Evolutionary conservation across 805 yeast species (phyloP).

Genomic region (Kluyveromyces siamensis): DNA sequence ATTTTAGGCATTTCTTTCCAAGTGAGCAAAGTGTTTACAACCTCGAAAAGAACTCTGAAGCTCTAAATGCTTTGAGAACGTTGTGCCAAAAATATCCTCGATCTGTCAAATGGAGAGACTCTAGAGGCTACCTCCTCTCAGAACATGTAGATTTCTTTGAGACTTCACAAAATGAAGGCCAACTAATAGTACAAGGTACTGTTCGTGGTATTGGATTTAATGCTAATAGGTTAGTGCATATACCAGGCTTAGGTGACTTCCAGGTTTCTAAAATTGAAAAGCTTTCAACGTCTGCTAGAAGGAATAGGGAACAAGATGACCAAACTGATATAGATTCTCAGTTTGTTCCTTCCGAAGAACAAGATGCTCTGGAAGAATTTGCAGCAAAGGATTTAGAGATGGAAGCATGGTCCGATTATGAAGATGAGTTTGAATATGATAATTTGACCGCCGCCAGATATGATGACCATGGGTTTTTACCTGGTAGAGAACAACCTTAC

Average conservation of each 20-base stretch:
- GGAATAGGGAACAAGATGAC: slow-evolving; percentile 18
- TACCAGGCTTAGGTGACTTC: slow-evolving; percentile 88
- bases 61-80: slow-evolving; percentile 61
- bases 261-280: slow-evolving; percentile 62
- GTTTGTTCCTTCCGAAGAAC: slow-evolving; percentile 33
- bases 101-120: slow-evolving; percentile 83
- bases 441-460: slow-evolving; percentile 29
- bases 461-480: slow-evolving; percentile 33
- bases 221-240: slow-evolving; percentile 67
- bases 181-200: slow-evolving; percentile 64
- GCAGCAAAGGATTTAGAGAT: slow-evolving; percentile 46
- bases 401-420: slow-evolving; percentile 33
- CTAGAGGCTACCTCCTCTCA: slow-evolving; percentile 81
- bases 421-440: slow-evolving; percentile 24
- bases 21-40: slow-evolving; percentile 68
- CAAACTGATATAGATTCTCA: slow-evolving; percentile 7
- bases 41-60: slow-evolving; percentile 58
- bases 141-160: slow-evolving; percentile 40
- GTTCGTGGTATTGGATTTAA: slow-evolving; percentile 83
- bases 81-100: slow-evolving; percentile 83
- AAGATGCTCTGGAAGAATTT: slow-evolving; percentile 52
- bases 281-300: slow-evolving; percentile 26
- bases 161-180: slow-evolving; percentile 20
- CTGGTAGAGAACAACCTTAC: slow-evolving; percentile 22
- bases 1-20: slow-evolving; percentile 71